Base-by-base conservation (phyloP, 2,329 filamentous ascomycete genomes). In the Helotiales sp. region DNA sequence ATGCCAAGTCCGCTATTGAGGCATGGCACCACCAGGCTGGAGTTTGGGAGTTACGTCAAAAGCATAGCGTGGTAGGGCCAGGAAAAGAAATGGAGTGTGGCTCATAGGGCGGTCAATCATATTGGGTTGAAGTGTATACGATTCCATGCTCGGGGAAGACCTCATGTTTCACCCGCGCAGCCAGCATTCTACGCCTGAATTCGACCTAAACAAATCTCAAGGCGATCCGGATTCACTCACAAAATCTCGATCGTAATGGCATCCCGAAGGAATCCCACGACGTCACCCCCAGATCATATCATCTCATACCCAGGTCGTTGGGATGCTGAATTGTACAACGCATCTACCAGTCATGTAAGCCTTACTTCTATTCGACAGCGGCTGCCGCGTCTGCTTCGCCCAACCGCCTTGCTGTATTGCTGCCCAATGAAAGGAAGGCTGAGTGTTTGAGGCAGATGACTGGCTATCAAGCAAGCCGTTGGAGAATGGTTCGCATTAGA, bases 301-400 rank as follows among this genome's bases (percentile, higher is more conserved):
- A 54, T 53, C 52, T 59, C 56, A 58, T 61, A 64, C 60, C 53
- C 61, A 63, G 57, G 54, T 53, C 52, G 44, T 51, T 62, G 74
- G 73, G 66, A n/a, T n/a, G 72, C 75, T 81, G 79, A 73, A 79
- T 77, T 81, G 79, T 81, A 74, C 78, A 77, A 44, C 22, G 40
- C 40, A 25, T 42, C 40, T 25, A 55, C 62, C 57, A 64, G 55
- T 63, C 54, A 61, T 65, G 61, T 69, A 64, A 68, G 68, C 64
- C 66, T 69, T 62, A 46, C 52, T 55, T 52, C 61, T 47, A 61
- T 65, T 63, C 54, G 60, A 61, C 50, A 55, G 66, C 66, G 66
- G 59, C 62, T 66, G 56, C 52, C 55, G 65, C 67, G 66, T 63
- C 47, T 60, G 64, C 61, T 42, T 50, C 52, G 63, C 66, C 67